Evolutionary conservation across 2,329 filamentous ascomycete genomes (phyloP).

Genomic region (Epichloe typhina): DNA sequence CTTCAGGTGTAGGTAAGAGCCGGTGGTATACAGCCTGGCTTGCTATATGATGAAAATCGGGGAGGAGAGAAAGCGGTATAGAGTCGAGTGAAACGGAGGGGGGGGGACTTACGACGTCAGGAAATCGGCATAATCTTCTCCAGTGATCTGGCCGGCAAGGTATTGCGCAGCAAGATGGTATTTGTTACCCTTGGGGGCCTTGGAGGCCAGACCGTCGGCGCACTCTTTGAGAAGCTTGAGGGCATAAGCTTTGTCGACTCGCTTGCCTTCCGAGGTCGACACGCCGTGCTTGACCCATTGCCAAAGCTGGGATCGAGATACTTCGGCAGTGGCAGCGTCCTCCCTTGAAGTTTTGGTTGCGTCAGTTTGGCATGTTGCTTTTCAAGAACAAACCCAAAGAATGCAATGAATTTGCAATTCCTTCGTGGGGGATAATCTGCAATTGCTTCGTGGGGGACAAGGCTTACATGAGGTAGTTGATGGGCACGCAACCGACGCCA

Average conservation of each 20-base stretch:
- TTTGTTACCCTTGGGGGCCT: slow-evolving; percentile 80
- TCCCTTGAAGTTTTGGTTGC: slow-evolving; percentile 42
- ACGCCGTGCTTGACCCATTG: slow-evolving; percentile 75
- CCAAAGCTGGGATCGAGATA: slow-evolving; percentile 89
- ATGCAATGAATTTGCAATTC: background rate
- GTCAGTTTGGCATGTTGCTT: background rate
- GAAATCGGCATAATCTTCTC: slow-evolving; percentile 96
- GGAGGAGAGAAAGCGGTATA: no score
- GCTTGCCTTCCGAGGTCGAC: slow-evolving; percentile 75
- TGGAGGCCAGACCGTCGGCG: slow-evolving; percentile 58
- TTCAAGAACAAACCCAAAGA: background rate
- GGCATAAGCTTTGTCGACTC: slow-evolving; percentile 83
- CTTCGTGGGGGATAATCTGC: background rate
- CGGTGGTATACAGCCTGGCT: background rate
- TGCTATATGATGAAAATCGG: no score
- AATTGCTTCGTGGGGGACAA: no score
- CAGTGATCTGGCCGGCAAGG: slow-evolving; percentile 84
- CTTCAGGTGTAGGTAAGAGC: background rate
- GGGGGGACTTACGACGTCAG: slow-evolving; percentile 57
- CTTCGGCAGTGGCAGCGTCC: slow-evolving; percentile 93
- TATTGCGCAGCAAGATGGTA: slow-evolving; percentile 83
- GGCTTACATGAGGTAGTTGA: slow-evolving; percentile 85
- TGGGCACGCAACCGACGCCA: slow-evolving; percentile 88
- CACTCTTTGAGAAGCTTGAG: slow-evolving; percentile 79
- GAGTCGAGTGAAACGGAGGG: background rate